Conservation (phyloP, 352 stramenopile species). For the Thalassiosira mediterranea region DNA sequence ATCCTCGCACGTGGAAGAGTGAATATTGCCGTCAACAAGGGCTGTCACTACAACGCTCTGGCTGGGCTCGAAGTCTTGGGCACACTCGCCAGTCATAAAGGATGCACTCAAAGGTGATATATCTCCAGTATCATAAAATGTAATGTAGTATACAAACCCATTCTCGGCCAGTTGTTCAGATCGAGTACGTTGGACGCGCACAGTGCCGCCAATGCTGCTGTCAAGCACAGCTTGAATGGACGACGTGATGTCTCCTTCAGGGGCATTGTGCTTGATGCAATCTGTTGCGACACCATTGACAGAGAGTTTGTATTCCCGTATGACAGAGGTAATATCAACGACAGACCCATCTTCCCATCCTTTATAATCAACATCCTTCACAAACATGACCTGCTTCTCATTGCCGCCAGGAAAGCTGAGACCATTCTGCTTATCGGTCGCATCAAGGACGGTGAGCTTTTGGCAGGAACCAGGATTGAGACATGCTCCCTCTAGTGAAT, state of each 20-base stretch:
- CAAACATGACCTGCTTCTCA: conserved; percentile 59
- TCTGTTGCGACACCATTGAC: conserved; percentile 50
- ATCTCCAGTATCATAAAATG: conserved; percentile 64
- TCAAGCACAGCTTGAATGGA: conserved; percentile 55
- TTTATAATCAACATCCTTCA: conserved; percentile 69
- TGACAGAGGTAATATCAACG: conserved; percentile 22
- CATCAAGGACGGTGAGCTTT: conserved; percentile 68
- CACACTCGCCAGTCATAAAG: conserved; percentile 38
- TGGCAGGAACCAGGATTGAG: conserved; percentile 50
- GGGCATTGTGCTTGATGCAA: conserved; percentile 76
- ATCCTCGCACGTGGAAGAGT: conserved; percentile 57
- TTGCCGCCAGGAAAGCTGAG: conserved; percentile 49
- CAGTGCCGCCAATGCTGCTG: conserved; percentile 48
- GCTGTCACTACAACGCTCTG: conserved; percentile 58
- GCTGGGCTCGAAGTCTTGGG: conserved; percentile 50
- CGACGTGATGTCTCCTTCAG: conserved; percentile 50
- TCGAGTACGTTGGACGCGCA: conserved; percentile 50
- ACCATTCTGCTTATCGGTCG: conserved; percentile 40
- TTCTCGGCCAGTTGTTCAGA: conserved; percentile 73
- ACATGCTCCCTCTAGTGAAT: conserved; percentile 59
- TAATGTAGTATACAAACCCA: conserved; percentile 72
- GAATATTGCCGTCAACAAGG: conserved; percentile 58
- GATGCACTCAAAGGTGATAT: conserved; percentile 35
- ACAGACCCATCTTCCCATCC: conserved; percentile 65
- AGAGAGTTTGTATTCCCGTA: conserved; percentile 57